Conservation (phyloP, 73 alveolate species). For the Symbiodinium natans region DNA sequence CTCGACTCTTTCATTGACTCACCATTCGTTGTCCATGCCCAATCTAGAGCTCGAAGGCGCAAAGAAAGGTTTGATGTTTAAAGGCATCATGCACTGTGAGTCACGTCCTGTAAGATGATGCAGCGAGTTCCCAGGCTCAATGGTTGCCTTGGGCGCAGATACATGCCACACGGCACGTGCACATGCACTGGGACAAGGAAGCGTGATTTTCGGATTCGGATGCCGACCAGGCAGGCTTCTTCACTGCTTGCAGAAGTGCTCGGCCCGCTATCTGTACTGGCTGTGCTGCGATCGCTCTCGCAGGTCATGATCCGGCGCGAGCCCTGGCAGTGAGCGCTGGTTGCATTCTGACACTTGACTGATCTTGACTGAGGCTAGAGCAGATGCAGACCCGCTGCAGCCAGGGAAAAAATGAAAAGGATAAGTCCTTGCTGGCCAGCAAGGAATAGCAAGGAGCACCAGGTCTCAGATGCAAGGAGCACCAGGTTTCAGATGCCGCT, state of each 20-base stretch:
- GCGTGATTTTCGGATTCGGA: no score
- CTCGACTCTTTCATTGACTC: neutral
- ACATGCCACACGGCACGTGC: neutral
- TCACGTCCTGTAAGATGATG: constrained; percentile 16
- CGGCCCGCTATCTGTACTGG: constrained; percentile 23
- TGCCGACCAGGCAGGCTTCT: neutral
- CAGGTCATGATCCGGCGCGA: neutral
- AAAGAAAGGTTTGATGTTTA: no score
- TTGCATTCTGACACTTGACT: neutral
- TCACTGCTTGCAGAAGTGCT: neutral
- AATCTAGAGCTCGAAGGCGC: no score
- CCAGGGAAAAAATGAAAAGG: constrained; percentile 63
- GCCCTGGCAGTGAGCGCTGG: neutral
- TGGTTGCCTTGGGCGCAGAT: neutral
- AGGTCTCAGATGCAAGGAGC: neutral
- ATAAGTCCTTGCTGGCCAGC: constrained; percentile 3
- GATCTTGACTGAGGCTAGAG: no score
- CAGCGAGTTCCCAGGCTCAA: constrained; percentile 17
- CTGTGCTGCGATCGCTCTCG: constrained; percentile 80
- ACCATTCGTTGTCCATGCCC: no score
- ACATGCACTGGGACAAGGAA: neutral
- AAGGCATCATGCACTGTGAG: no score
- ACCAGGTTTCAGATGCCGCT: neutral
- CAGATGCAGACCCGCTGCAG: constrained; percentile 22
- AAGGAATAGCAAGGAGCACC: neutral